phyloP scores from a whole-genome alignment of 2,329 filamentous ascomycete species.

The Cercospora nicotianae region DNA sequence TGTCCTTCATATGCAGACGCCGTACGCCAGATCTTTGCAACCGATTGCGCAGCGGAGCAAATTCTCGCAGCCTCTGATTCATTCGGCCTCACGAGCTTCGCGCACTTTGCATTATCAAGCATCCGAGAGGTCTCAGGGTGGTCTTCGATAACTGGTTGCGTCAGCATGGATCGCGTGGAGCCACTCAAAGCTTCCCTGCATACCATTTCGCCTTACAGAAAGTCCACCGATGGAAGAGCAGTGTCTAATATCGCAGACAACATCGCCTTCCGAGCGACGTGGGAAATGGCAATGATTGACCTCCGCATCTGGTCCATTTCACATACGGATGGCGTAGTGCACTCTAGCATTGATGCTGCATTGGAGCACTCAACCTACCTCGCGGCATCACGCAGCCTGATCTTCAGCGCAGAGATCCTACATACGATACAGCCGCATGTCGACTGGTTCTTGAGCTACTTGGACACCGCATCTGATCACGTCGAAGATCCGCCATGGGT shows the following conservation, averaged over 20 bases:
- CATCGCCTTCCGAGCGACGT: not conserved
- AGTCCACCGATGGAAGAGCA: not conserved
- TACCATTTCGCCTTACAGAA: not conserved
- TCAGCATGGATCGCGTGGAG: not conserved
- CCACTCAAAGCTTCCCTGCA: not conserved
- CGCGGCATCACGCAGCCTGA: not conserved
- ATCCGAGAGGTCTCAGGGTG: not conserved
- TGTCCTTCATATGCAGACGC: slow-evolving; percentile 2
- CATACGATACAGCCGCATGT: not conserved
- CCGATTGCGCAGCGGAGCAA: not conserved
- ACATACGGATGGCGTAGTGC: not conserved
- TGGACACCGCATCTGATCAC: not conserved
- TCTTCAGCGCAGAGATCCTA: not conserved
- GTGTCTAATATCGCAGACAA: not conserved
- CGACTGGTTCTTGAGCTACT: not conserved
- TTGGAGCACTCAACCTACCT: not conserved
- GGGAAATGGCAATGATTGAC: slow-evolving; percentile 5
- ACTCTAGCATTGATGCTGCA: not conserved
- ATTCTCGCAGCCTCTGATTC: not conserved
- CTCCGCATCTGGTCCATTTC: slow-evolving; percentile 4
- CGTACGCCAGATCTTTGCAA: slow-evolving; percentile 6
- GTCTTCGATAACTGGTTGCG: not conserved
- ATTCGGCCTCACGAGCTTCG: not conserved
- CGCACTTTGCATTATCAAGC: not conserved
- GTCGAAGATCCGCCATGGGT: not conserved